Conservation (phyloP, 2,329 filamentous ascomycete species). For the Thermoascus crustaceus region DNA sequence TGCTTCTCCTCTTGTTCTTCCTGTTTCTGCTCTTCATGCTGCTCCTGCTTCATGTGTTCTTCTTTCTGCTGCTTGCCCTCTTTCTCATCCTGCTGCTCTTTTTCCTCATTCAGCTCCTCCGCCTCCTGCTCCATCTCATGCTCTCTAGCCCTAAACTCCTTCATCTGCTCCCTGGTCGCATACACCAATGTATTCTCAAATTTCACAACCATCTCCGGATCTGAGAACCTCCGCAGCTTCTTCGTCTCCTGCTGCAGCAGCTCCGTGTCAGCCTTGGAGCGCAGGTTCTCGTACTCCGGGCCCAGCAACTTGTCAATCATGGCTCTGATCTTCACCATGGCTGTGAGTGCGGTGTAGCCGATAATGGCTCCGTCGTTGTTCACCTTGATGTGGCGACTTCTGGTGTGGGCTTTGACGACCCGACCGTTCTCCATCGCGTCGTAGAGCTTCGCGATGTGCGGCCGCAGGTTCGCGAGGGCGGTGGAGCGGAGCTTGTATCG, state of each 20-base stretch:
- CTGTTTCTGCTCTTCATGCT: conserved; percentile 11
- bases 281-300: conserved; percentile 12
- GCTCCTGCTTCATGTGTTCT: conserved; percentile 1
- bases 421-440: conserved; percentile 18
- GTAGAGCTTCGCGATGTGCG: conserved; percentile 20
- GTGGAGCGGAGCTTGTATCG: conserved; percentile 16
- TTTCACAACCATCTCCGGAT: conserved; percentile 11
- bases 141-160: conserved; percentile 6
- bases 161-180: conserved; percentile 18
- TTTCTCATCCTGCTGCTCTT: conserved; percentile 7
- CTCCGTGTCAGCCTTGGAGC: conserved; percentile 18
- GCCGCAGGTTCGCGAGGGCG: conserved; percentile 19
- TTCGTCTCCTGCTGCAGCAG: conserved; percentile 17
- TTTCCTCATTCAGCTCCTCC: not conserved
- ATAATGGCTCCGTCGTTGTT: conserved; percentile 17
- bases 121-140: not conserved
- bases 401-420: conserved; percentile 3
- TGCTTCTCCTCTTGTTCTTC: conserved; percentile 1
- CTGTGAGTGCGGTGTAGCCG: conserved; percentile 14
- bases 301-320: conserved; percentile 30
- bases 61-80: conserved; percentile 4
- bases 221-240: conserved; percentile 24
- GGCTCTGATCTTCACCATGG: conserved; percentile 20
- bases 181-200: conserved; percentile 11
- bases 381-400: conserved; percentile 5